Base-by-base conservation (phyloP, 179 eudicot genomes). In the Patellifolia procumbens region DNA sequence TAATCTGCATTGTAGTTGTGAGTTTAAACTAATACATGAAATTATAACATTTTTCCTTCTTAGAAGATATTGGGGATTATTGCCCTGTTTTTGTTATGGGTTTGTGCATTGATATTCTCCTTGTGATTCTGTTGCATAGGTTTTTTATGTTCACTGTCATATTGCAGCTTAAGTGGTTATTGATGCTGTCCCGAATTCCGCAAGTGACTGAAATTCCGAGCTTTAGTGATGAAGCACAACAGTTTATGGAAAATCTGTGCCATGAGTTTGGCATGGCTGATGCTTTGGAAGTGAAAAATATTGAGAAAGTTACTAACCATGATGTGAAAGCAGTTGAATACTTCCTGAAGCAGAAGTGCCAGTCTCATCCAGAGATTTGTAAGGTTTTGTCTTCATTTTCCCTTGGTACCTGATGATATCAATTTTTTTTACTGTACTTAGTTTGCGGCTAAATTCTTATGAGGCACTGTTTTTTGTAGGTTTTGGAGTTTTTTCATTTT, bases 301-400 rank as follows among this genome's bases (percentile, higher is more conserved):
- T 95, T 72, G 99, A 95, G 81, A 91, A 80, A 81, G 90, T 88
- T 70, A 95, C 99, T 11, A 95, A 95, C 83, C 98, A 93, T 81
- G 99, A 95, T 69, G 99, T 95, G 79, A 95, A 95, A 81, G 99
- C 95, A 24, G 93, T 95, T 60, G 99, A 92, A 67, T 95, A 95
- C 83, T 93, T 95, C 83, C 79, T 95, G 80, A 95, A 95, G 86
- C 86, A 93, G 70, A 95, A 83, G 76, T 92, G 97, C 77, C 87
- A 84, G 74, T 83, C 94, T 45, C 86, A 93, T 70, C 88, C 93
- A n/a, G 97, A 93, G 84, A 83, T 95, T 81, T 81, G 87, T 3
- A 89, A 95, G 99, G 99, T 94, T 80, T 74, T 7, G 52, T 61
- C 42, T 76, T 17, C 31, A 56, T 42, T 31, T 29, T 29, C 24